Evolutionary conservation across 78 protist species (phyloP).

Genomic region (Dictyostelium intermedium): DNA sequence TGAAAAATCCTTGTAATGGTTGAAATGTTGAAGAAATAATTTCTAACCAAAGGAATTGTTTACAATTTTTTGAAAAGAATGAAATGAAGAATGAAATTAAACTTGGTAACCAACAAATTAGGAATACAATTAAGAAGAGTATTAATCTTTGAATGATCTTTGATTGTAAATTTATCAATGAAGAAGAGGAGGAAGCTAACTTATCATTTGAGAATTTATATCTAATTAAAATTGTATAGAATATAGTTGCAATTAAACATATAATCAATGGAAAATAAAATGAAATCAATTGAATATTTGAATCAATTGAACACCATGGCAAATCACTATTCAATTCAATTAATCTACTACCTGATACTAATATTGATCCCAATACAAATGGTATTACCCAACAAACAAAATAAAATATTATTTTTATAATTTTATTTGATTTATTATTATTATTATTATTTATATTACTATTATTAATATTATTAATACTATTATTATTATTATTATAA

Average conservation of each 20-base stretch:
- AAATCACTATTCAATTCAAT: background rate
- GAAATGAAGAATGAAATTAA: background rate
- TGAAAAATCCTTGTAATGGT: background rate
- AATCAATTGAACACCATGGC: slow-evolving; percentile 9
- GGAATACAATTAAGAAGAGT: background rate
- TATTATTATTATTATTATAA: background rate
- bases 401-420: background rate
- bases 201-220: background rate
- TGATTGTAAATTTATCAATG: background rate
- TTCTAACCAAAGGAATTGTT: background rate
- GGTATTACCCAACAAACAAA: slow-evolving; percentile 7
- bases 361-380: background rate
- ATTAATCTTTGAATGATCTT: background rate
- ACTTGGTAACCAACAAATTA: slow-evolving; percentile 11
- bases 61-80: background rate
- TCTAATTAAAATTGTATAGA: background rate
- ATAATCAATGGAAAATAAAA: background rate
- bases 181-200: background rate
- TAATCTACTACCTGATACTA: background rate
- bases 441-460: background rate
- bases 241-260: background rate
- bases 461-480: background rate
- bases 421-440: background rate
- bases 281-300: background rate
- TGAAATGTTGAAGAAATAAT: background rate